Base-by-base conservation (phyloP, 768 basidiomycete genomes). In the Mycena albidolilacea region DNA sequence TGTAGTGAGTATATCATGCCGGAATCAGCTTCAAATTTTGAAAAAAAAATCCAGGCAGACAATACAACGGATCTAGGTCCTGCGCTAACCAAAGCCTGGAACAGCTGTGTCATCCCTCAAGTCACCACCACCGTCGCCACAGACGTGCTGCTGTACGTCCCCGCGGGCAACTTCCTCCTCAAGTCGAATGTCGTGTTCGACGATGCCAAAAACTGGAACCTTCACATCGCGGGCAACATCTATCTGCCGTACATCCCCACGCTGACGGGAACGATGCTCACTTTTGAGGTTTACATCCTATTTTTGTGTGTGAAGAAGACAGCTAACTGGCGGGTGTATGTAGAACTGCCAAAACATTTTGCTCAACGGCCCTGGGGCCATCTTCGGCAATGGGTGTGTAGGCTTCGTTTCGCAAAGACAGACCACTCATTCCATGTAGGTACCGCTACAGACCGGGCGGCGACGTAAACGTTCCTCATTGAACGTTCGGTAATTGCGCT, bases 51-150 rank as follows among this genome's bases (percentile, higher is more conserved):
- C 30, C 30, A 43, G 41, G 78, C 77, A 4, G 77, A 79, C 70
- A 79, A 64, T 61, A 60, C 70, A n/a, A 80, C 79, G 19, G 79
- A 80, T 39, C 58, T 80, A 17, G 77, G 78, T 2, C 78, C 78
- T n/a, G 78, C 79, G 43, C 71, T 80, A 66, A 77, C 72, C 30
- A 58, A 55, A 39, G 75, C 79, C 1, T 80, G 76, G 75, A 59
- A 55, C 11, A 38, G 75, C 12, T 80, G 79, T 54, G 79, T 79
- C 23, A 76, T 73, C 54, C 73, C 75, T 1, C 54, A 72, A 21
- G 76, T 74, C 4, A 78, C 66, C 15, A 74, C 78, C 0, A 73
- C 66, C 1, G 73, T 74, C 3, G 78, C 79, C 19, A 54, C 66
- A 1, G 52, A 78, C 41, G 76, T 76, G 30, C 63, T 78, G 48